phyloP scores from a whole-genome alignment of 345 rosid genomes.

The Atalantia buxifolia region DNA sequence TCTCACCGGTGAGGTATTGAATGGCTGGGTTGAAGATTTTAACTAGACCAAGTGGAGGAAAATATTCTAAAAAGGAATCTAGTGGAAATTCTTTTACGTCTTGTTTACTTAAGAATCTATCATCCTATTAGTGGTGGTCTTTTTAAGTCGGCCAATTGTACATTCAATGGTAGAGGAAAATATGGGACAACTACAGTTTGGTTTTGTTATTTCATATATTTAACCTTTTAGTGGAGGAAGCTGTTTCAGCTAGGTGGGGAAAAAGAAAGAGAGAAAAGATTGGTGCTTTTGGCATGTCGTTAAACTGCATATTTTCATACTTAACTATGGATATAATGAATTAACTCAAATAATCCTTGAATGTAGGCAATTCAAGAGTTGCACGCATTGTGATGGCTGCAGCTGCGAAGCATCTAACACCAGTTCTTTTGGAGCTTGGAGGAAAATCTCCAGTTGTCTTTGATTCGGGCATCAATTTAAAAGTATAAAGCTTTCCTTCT shows the following conservation, averaged over 20 bases:
- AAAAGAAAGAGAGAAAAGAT: neutral
- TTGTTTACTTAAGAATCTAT: neutral
- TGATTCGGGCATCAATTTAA: constrained; percentile 64
- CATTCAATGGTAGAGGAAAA: neutral
- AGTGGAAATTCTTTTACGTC: neutral
- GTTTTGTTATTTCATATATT: neutral
- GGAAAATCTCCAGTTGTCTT: constrained; percentile 88
- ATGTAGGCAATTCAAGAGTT: constrained; percentile 68
- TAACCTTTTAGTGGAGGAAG: neutral
- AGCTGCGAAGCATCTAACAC: constrained; percentile 96
- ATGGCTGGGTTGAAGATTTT: neutral
- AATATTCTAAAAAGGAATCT: neutral
- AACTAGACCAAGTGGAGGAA: neutral
- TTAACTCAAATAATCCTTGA: constrained; percentile 2
- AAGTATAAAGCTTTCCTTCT: constrained; percentile 37
- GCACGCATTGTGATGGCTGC: constrained; percentile 89
- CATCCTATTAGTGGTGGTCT: neutral
- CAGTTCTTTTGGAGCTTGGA: constrained; percentile 91
- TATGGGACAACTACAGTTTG: neutral
- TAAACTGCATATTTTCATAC: neutral
- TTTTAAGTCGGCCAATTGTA: neutral
- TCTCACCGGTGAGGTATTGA: neutral
- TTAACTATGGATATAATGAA: neutral
- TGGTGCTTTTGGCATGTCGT: constrained; percentile 8
- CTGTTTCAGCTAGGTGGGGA: neutral